Evolutionary conservation across 129 eudicot genomes (phyloP).

Genomic region (Glebionis coronaria): DNA sequence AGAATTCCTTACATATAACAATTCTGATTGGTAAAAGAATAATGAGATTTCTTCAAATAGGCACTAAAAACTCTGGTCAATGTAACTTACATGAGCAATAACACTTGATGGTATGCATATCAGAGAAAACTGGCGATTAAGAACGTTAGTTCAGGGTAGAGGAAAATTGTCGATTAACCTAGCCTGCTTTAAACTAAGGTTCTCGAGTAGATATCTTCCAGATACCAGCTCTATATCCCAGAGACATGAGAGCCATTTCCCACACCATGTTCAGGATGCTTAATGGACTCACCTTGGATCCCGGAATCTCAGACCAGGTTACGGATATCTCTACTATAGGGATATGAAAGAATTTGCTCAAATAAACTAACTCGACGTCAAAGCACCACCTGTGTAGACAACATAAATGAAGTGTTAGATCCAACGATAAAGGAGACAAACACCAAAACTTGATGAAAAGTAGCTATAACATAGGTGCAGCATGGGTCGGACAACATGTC

Average conservation of each 20-base stretch:
- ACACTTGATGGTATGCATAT: neutral
- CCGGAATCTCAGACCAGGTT: constrained; percentile 93
- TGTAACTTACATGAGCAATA: constrained; percentile 9
- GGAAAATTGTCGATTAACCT: neutral
- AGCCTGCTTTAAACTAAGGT: constrained; percentile 8
- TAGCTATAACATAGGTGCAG: neutral
- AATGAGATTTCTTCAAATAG: constrained; percentile 6
- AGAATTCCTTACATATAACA: constrained; percentile 7
- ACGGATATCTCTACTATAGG: constrained; percentile 79
- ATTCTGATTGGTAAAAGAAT: constrained; percentile 1
- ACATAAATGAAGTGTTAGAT: constrained; percentile 9
- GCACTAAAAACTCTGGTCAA: neutral
- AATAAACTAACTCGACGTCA: constrained; percentile 82
- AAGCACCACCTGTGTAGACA: constrained; percentile 85
- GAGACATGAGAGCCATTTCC: constrained; percentile 93
- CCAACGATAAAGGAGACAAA: neutral
- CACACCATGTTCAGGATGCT: constrained; percentile 96
- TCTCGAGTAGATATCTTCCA: constrained; percentile 57
- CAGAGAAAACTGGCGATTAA: constrained; percentile 8
- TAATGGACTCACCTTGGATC: constrained; percentile 77
- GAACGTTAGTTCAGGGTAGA: neutral
- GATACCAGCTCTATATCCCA: constrained; percentile 87
- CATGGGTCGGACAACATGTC: neutral
- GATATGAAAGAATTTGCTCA: constrained; percentile 70
- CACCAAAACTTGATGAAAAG: neutral